These are phyloP conservation scores for Boechera divaricarpa DNA, from an alignment of 345 rosid species.

Conservation along the genomic window DNA sequence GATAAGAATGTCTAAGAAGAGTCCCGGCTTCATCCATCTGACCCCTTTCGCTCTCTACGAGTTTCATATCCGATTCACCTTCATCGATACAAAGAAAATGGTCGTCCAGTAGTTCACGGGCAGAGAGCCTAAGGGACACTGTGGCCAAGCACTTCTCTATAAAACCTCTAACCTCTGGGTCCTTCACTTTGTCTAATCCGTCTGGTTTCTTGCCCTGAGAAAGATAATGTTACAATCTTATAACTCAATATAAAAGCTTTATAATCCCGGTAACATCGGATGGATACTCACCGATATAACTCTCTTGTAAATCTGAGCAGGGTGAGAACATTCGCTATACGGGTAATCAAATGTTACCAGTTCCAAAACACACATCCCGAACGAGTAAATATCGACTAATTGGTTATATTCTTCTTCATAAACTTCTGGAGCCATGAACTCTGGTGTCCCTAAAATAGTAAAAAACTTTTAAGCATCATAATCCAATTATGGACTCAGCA, in stretches of 20 bases:
- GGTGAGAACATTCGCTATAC: slow-evolving; percentile 83
- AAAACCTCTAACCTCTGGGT: slow-evolving; percentile 76
- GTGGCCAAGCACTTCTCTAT: slow-evolving; percentile 93
- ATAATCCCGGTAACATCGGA: background rate
- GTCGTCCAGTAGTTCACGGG: slow-evolving; percentile 80
- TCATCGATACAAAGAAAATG: slow-evolving; percentile 74
- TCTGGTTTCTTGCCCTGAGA: slow-evolving; percentile 92
- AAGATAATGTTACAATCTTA: background rate
- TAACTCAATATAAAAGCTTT: background rate
- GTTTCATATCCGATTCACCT: slow-evolving; percentile 52
- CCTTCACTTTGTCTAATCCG: slow-evolving; percentile 79
- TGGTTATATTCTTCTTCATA: slow-evolving; percentile 93
- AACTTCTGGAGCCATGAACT: slow-evolving; percentile 98
- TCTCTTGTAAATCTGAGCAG: slow-evolving; percentile 98
- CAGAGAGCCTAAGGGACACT: slow-evolving; percentile 81
- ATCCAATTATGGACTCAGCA: background rate
- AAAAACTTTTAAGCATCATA: background rate
- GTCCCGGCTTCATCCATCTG: slow-evolving; percentile 50
- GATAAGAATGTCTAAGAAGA: slow-evolving; percentile 53
- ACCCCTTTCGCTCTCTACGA: slow-evolving; percentile 40
- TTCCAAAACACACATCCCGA: slow-evolving; percentile 97
- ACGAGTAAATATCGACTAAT: slow-evolving; percentile 90
- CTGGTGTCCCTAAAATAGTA: slow-evolving; percentile 72
- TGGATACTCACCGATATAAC: slow-evolving; percentile 77
- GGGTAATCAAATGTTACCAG: slow-evolving; percentile 98